These are phyloP conservation scores for Calonectria ilicicola DNA, from an alignment of 2,329 filamentous ascomycete species.

Conservation along the genomic window DNA sequence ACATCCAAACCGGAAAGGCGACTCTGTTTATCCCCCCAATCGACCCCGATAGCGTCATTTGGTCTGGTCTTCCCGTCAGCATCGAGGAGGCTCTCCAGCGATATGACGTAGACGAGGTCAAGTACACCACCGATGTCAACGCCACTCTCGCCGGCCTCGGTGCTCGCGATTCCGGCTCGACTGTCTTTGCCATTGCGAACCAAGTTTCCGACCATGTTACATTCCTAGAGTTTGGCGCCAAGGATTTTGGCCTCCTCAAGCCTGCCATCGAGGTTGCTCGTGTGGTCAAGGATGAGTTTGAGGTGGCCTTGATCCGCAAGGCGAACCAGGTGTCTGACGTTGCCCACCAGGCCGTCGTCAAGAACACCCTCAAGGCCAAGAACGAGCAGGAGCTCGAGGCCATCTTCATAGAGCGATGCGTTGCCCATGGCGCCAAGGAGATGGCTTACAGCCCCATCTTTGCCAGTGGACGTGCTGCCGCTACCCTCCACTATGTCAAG, in stretches of 20 bases:
- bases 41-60: slow-evolving; percentile 90
- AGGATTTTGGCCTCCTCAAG: slow-evolving; percentile 68
- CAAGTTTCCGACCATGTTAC: slow-evolving; percentile 80
- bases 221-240: slow-evolving; percentile 77
- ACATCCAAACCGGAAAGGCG: slow-evolving; percentile 77
- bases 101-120: slow-evolving; percentile 87
- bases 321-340: slow-evolving; percentile 78
- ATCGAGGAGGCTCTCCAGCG: slow-evolving; percentile 78
- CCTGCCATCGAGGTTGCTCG: slow-evolving; percentile 76
- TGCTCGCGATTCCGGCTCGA: slow-evolving; percentile 49
- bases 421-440: slow-evolving; percentile 80
- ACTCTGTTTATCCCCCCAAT: slow-evolving; percentile 93
- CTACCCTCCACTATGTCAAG: slow-evolving; percentile 88
- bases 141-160: slow-evolving; percentile 71
- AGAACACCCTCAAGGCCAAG: slow-evolving; percentile 70
- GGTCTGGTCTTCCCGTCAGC: slow-evolving; percentile 88
- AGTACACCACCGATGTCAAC: slow-evolving; percentile 80
- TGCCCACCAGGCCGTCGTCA: slow-evolving; percentile 73
- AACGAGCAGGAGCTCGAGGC: slow-evolving; percentile 90
- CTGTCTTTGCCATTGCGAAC: slow-evolving; percentile 81
- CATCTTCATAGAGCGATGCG: slow-evolving; percentile 80
- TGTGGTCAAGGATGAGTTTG: slow-evolving; percentile 80
- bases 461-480: slow-evolving; percentile 82
- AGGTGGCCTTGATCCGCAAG: slow-evolving; percentile 78
- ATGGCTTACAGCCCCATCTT: slow-evolving; percentile 92